These are phyloP conservation scores for Escovopsis weberi DNA, from an alignment of 2,329 filamentous ascomycete genomes.

Conservation along the genomic window DNA sequence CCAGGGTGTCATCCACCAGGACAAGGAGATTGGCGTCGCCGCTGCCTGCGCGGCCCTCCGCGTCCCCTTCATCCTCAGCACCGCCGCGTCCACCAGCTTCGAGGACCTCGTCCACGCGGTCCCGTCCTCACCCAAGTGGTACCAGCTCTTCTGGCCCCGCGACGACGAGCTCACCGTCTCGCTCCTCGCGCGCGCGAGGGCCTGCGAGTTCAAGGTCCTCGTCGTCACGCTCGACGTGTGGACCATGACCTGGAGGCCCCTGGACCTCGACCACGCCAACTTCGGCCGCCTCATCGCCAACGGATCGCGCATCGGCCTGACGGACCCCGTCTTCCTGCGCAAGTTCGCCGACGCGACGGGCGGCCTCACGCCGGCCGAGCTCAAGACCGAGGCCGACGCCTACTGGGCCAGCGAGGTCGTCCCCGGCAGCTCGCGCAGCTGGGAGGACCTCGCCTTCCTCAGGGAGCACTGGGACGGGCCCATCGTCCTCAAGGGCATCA, in stretches of 20 bases:
- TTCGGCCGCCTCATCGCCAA: slow-evolving; percentile 43
- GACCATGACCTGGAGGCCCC: slow-evolving; percentile 52
- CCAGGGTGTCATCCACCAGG: slow-evolving; percentile 50
- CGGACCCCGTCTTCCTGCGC: slow-evolving; percentile 47
- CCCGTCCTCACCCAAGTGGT: slow-evolving; percentile 48
- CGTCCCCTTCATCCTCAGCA: slow-evolving; percentile 54
- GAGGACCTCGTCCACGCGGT: slow-evolving; percentile 50
- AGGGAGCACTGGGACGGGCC: slow-evolving; percentile 44
- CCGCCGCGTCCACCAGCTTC: slow-evolving; percentile 46
- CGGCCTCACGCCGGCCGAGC: slow-evolving; percentile 32
- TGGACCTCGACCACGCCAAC: slow-evolving; percentile 49
- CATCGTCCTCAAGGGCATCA: slow-evolving; percentile 27
- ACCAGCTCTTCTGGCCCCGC: slow-evolving; percentile 60
- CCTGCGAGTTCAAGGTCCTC: slow-evolving; percentile 46
- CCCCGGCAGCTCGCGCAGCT: slow-evolving; percentile 31
- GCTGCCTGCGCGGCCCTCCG: slow-evolving; percentile 43
- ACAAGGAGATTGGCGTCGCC: slow-evolving; percentile 50
- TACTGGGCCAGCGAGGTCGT: slow-evolving; percentile 40
- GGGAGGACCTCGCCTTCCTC: slow-evolving; percentile 47
- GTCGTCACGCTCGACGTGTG: slow-evolving; percentile 64
- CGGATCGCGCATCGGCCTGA: slow-evolving; percentile 48
- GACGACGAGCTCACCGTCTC: slow-evolving; percentile 51
- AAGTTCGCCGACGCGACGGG: slow-evolving; percentile 20
- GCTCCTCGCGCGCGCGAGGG: slow-evolving; percentile 46
- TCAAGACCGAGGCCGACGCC: slow-evolving; percentile 31